Evolutionary conservation across 1,284 basidiomycete species (phyloP).

Genomic region (Pisolithus thermaeus): DNA sequence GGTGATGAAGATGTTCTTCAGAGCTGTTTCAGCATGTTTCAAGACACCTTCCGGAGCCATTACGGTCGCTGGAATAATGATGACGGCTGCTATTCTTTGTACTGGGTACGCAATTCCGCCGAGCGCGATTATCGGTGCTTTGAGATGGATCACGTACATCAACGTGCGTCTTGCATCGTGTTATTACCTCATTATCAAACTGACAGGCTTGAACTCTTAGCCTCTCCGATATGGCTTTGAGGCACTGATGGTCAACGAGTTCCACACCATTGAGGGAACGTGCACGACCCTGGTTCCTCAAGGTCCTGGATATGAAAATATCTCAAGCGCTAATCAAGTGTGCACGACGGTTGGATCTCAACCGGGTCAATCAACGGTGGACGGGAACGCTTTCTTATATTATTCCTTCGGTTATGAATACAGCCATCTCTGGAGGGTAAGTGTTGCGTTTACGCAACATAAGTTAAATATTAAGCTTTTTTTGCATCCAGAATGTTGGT

Average conservation of each 20-base stretch:
- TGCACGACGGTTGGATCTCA: constrained; percentile 45
- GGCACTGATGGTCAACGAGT: constrained; percentile 51
- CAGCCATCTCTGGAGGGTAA: constrained; percentile 62
- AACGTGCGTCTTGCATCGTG: constrained; percentile 39
- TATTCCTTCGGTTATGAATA: constrained; percentile 60
- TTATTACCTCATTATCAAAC: not conserved
- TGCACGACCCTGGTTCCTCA: constrained; percentile 40
- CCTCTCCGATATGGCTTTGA: constrained; percentile 50
- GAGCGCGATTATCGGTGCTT: constrained; percentile 53
- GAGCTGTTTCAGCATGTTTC: constrained; percentile 51
- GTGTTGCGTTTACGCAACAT: constrained; percentile 19
- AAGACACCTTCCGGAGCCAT: constrained; percentile 51
- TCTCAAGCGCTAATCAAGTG: constrained; percentile 50
- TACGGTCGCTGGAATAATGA: constrained; percentile 51
- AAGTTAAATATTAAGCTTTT: not conserved
- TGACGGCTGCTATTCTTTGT: constrained; percentile 43
- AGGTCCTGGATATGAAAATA: constrained; percentile 48
- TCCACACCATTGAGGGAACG: constrained; percentile 38
- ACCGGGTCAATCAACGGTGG: constrained; percentile 16
- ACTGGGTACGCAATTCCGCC: constrained; percentile 25
- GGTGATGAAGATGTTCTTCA: constrained; percentile 61
- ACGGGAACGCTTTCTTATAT: constrained; percentile 31
- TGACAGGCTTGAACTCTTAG: constrained; percentile 19
- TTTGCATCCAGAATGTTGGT: constrained; percentile 43
- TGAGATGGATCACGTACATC: constrained; percentile 61